Evolutionary conservation across 768 basidiomycete genomes (phyloP), one percentile per base, ranked within the genome.

Genomic region (Mrakia blollopis): DNA sequence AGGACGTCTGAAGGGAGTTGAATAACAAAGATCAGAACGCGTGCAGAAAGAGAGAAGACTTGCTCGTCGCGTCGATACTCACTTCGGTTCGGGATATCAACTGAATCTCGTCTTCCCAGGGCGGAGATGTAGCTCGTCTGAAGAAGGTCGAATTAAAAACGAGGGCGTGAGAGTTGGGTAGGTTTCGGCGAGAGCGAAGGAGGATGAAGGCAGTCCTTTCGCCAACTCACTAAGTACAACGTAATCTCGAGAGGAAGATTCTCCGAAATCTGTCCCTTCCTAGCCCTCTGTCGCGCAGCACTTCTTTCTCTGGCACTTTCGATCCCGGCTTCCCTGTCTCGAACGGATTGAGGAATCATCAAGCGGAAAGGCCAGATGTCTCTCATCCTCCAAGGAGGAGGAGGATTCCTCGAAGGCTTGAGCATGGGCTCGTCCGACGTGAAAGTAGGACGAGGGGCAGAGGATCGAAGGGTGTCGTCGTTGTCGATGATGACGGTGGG

Each of bases 61-160:
- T n/a, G n/a, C n/a, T n/a, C n/a, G n/a, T n/a, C 28, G 57, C 57
- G 57, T 57, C 57, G 57, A 18, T 14, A 57, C 23, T 80, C 78
- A 30, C 79, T 83, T 52, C 78, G 86, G 3, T 89, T 91, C 7
- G 89, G 87, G 5, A 88, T 86, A 80, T 91, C 90, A 21, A 85
- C 81, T 21, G 82, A 80, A 80, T 89, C 89, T 44, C 89, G 85
- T n/a, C 80, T 74, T 81, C 90, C 89, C 74, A 91, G 80, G 0
- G 87, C 84, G 4, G 89, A 84, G 35, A 91, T 85, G 80, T 90
- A 60, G 23, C 30, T 50, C 18, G 52, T 57, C 44, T 73, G 52
- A 21, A 61, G 32, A 28, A 5, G 25, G 57, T 30, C 2, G 32
- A 14, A 41, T 41, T 10, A 67, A 18, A 32, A 37, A 35, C 6